Percentiles rank a stretch among this genome's conserved stretches.
These are phyloP conservation scores for Hypoxylon perforatum DNA, from an alignment of 495 filamentous ascomycete species.

Conservation along the genomic window DNA sequence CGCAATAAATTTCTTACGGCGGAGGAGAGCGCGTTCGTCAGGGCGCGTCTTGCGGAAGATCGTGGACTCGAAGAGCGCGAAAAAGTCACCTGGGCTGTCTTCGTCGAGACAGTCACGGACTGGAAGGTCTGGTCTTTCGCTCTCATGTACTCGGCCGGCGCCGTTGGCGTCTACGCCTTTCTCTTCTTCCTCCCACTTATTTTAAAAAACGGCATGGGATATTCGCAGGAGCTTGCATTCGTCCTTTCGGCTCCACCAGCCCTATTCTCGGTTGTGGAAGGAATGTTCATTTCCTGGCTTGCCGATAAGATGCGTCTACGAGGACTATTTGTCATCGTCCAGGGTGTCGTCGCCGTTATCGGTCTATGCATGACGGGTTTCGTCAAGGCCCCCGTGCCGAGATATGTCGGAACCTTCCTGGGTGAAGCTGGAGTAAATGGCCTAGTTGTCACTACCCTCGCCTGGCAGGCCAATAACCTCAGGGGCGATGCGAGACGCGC, in stretches of 20 bases:
- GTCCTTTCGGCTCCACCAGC: constrained; percentile 76
- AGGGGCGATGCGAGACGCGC: constrained; percentile 71
- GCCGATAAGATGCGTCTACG: constrained; percentile 67
- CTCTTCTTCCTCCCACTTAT: constrained; percentile 65
- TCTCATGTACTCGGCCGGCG: constrained; percentile 59
- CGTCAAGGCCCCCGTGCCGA: constrained; percentile 53
- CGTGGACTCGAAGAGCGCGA: constrained; percentile 59
- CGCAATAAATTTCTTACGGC: constrained; percentile 58
- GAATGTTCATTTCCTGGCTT: constrained; percentile 56
- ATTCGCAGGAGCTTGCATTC: constrained; percentile 52
- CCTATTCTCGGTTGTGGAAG: constrained; percentile 70
- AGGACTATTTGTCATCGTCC: constrained; percentile 64
- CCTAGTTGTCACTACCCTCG: constrained; percentile 65
- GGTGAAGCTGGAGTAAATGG: constrained; percentile 64
- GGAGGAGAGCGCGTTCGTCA: constrained; percentile 60
- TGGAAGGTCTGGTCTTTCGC: constrained; percentile 57
- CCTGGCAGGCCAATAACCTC: constrained; percentile 74
- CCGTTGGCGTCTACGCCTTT: constrained; percentile 60
- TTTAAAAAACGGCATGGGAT: constrained; percentile 60
- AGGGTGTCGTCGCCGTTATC: constrained; percentile 59
- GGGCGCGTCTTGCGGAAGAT: constrained; percentile 65
- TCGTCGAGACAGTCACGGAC: constrained; percentile 46
- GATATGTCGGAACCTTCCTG: constrained; percentile 70
- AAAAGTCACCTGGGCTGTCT: constrained; percentile 47
- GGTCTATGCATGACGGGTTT: constrained; percentile 68